A percentile compares a stretch with the other conserved stretches of the same genome.
Evolutionary conservation across 108 stramenopile genomes (phyloP).

Genomic region (Cyclotella baltica): DNA sequence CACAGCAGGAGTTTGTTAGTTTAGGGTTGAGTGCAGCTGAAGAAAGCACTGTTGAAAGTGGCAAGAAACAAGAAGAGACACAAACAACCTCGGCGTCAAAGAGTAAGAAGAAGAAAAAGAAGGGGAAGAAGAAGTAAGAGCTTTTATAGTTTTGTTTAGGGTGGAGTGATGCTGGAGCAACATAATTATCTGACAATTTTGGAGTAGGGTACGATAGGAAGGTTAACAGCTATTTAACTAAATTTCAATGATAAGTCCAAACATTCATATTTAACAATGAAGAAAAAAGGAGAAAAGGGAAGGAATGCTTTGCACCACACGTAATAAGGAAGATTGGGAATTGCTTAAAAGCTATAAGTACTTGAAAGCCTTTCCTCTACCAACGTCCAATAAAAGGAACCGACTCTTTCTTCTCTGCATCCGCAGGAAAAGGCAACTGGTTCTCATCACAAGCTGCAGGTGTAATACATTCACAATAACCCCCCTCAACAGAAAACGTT

Average conservation of each 20-base stretch:
- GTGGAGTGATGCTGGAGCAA: no score
- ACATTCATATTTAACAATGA: no score
- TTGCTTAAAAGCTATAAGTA: no score
- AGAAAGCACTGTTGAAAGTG: conserved; percentile 6
- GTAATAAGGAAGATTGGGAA: no score
- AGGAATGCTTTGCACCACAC: neutral
- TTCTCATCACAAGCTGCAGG: conserved; percentile 44
- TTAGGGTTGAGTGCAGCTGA: neutral
- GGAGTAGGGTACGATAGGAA: no score
- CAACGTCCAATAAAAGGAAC: conserved; percentile 38
- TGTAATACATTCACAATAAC: conserved; percentile 51
- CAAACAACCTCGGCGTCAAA: neutral
- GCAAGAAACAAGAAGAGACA: neutral
- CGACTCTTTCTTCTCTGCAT: conserved; percentile 57
- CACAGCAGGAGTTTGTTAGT: no score
- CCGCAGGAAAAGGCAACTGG: conserved; percentile 45
- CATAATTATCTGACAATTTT: no score
- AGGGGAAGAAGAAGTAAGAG: conserved; percentile 8
- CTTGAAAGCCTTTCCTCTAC: conserved; percentile 7
- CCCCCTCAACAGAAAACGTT: conserved; percentile 41
- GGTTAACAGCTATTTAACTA: no score
- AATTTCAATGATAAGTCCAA: no score
- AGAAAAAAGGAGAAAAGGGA: neutral
- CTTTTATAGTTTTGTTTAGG: no score
- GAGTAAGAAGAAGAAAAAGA: conserved; percentile 13